phyloP scores from a whole-genome alignment of 1,139 yeast species.

The Candida glucosophila region DNA sequence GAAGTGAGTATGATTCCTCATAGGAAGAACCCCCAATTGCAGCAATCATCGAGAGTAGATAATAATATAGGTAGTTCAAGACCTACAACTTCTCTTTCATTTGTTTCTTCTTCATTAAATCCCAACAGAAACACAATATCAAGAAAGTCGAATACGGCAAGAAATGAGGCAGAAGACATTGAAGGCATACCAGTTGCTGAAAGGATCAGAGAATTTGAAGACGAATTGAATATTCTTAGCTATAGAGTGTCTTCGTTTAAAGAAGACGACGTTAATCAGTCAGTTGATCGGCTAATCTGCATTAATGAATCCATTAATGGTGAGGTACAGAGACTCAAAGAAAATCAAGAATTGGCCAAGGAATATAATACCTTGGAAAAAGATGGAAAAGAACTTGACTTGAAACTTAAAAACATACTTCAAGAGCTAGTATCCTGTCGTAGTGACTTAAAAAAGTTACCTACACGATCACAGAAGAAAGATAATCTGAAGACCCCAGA shows the following conservation, averaged over 20 bases:
- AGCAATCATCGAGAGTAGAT: no score
- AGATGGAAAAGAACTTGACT: slow-evolving; percentile 17
- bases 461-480: no score
- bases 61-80: no score
- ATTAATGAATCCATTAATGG: slow-evolving; percentile 18
- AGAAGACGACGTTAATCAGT: slow-evolving; percentile 19
- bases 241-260: slow-evolving; percentile 25
- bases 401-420: slow-evolving; percentile 20
- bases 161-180: not conserved
- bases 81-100: no score
- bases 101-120: slow-evolving; percentile 35
- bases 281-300: slow-evolving; percentile 19
- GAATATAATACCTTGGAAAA: slow-evolving; percentile 15
- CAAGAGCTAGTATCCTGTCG: slow-evolving; percentile 27
- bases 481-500: slow-evolving; percentile 1
- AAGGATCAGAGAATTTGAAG: slow-evolving; percentile 19
- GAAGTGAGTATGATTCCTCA: no score
- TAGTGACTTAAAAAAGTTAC: slow-evolving; percentile 23
- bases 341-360: slow-evolving; percentile 24
- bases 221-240: slow-evolving; percentile 16
- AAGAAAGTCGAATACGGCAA: no score
- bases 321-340: slow-evolving; percentile 19
- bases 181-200: slow-evolving; percentile 22
- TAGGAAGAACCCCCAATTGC: no score
- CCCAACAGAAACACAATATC: no score